Percentiles rank a stretch among this genome's conserved stretches.
Evolutionary conservation across 495 filamentous ascomycete genomes (phyloP).

Genomic region (Friedmanniomyces simplex): DNA sequence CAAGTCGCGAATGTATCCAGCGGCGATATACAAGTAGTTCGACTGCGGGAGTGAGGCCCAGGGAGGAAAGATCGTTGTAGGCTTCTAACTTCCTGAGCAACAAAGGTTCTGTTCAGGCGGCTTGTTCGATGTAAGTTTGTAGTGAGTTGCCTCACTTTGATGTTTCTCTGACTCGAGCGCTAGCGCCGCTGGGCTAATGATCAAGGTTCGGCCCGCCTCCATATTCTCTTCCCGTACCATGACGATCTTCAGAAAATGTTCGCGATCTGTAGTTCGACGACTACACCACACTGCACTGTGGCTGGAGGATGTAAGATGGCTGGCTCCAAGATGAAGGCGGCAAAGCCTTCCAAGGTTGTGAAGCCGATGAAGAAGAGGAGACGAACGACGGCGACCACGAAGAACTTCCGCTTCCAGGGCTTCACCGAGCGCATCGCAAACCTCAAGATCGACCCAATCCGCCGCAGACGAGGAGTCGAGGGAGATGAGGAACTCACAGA

Average conservation of each 20-base stretch:
- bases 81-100: too few species aligned
- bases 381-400: conserved; percentile 58
- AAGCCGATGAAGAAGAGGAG: conserved; percentile 32
- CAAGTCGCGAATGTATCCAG: too few species aligned
- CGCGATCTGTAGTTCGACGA: not conserved
- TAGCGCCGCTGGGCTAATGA: not conserved
- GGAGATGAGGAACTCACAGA: conserved; percentile 56
- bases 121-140: too few species aligned
- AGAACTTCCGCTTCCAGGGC: conserved; percentile 77
- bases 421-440: conserved; percentile 91
- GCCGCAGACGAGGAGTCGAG: conserved; percentile 70
- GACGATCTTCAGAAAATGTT: not conserved
- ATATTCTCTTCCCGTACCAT: not conserved
- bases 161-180: not conserved
- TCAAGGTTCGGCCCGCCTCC: conserved; percentile 4
- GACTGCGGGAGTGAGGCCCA: too few species aligned
- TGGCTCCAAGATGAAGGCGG: conserved; percentile 49
- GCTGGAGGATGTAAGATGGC: conserved; percentile 20
- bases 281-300: not conserved
- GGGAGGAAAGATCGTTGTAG: too few species aligned
- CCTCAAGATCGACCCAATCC: conserved; percentile 84
- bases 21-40: too few species aligned
- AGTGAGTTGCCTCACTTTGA: too few species aligned
- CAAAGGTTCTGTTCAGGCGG: too few species aligned
- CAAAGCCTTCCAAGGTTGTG: conserved; percentile 52